These are phyloP conservation scores for Neurospora sp. DNA, from an alignment of 495 filamentous ascomycete species.

Conservation along the genomic window DNA sequence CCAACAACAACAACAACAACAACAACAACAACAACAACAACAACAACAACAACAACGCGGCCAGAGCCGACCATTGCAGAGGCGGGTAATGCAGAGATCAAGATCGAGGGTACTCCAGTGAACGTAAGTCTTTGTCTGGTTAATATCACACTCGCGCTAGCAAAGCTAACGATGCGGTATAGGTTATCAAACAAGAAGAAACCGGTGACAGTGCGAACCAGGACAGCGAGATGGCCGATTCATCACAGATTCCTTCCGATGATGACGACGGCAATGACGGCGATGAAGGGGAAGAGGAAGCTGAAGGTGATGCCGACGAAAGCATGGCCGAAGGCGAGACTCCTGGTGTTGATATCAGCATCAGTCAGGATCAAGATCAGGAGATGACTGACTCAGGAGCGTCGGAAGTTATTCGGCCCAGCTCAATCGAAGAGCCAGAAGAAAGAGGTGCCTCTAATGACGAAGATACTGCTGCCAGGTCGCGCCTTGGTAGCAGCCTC, in stretches of 20 bases:
- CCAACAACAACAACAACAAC: constrained; percentile 1
- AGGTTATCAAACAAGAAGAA: constrained; percentile 29
- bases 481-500: constrained; percentile 7
- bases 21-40: constrained; percentile 4
- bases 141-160: neutral
- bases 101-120: constrained; percentile 24
- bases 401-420: constrained; percentile 11
- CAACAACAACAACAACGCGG: neutral
- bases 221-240: constrained; percentile 43
- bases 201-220: constrained; percentile 30
- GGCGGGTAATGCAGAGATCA: neutral
- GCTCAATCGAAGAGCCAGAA: constrained; percentile 19
- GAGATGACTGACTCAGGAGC: constrained; percentile 20
- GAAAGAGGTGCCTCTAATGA: constrained; percentile 10
- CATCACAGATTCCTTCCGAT: constrained; percentile 46
- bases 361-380: constrained; percentile 12
- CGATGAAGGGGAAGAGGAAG: constrained; percentile 29
- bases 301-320: constrained; percentile 26
- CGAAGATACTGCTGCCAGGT: constrained; percentile 15
- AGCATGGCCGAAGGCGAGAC: constrained; percentile 25
- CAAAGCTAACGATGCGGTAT: neutral
- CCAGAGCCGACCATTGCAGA: constrained; percentile 23
- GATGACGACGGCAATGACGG: constrained; percentile 41
- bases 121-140: constrained; percentile 14
- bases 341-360: constrained; percentile 15